Evolutionary conservation across 1,139 yeast genomes (phyloP), one percentile per base, ranked within the genome.

Genomic region (Suhomyces coccinellae): DNA sequence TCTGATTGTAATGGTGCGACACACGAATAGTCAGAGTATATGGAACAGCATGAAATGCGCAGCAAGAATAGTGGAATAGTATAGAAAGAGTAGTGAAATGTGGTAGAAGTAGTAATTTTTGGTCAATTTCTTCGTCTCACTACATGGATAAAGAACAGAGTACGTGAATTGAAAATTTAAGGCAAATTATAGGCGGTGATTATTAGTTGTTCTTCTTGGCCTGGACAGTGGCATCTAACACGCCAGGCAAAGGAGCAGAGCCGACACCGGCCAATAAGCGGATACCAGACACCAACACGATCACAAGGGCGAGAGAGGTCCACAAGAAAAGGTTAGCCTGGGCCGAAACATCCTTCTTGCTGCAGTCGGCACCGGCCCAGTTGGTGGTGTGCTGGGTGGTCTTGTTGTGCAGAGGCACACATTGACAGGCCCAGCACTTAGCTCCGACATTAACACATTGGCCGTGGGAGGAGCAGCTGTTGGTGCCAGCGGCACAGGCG

Each of bases 281-380:
- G 47, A 83, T 64, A 34, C 85, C 87, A 14, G 75, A 78, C 35
- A 63, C 79, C 45, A 80, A 64, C 17, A 79, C 61, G 10, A 70
- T 63, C 28, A 74, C 44, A 41, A 83, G 62, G 2, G 74, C 77
- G 17, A 85, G 53, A 8, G 77, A 65, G 3, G 87, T 74, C 89
- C 91, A 85, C 53, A 85, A 74, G 54, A 85, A 73, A 56, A 86
- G 71, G 56, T 85, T 79, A 51, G 86, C 82, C 61, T 81, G 81
- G 1, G 79, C 73, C 36, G 85, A 75, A 47, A 84, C 74, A 56
- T 86, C 90, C 57, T 72, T 74, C 72, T 85, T 83, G 54, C 77
- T 71, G 63, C 93, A 85, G 50, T 82, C 80, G 47, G 57, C 63
- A 28, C 93, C 93, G 3, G 83, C 77, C 88, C 89, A 85, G 50